Base-by-base conservation (phyloP, 768 basidiomycete genomes). In the Bullera alba region DNA sequence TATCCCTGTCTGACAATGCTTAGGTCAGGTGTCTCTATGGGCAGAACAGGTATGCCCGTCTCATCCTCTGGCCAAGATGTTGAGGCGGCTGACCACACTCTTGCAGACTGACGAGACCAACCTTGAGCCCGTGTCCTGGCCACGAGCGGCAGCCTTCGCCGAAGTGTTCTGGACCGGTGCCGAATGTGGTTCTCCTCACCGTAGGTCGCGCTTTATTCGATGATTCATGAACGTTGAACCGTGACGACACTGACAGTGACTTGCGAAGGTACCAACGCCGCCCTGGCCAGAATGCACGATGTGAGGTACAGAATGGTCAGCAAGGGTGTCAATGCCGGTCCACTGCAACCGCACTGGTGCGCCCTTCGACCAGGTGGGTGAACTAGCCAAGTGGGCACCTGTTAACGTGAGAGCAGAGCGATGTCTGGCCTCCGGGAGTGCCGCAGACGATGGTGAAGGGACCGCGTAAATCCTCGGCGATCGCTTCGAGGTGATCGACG, bases 121-220 rank as follows among this genome's bases (percentile, higher is more conserved):
- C 60, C 69, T 87, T 23, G 85, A 87, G 58, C 61, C 79, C 2
- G 81, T 81, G 42, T 76, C 78, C 1, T 87, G 86, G 86, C 86
- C 84, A 12, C 77, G 84, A 44, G 82, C 83, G 14, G 83, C 82
- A 0, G 78, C 80, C 0, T 79, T 81, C 12, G 85, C 85, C 0
- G 86, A 87, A 75, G 64, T 86, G 15, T 87, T 85, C 69, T 87
- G 86, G 85, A 81, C 79, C 1, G 84, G 85, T 4, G 53, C 59
- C 12, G 38, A 38, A 16, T 37, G 16, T 38, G 15, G n/a, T 26
- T 19, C 42, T 44, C 42, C 14, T 26, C 28, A 16, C n/a, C 14
- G 6, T 39, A 19, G n/a, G n/a, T 39, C 38, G 8, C 38, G n/a
- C 23, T 39, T 22, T 16, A 10, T 39, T 19, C 38, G 8, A 8